These are phyloP conservation scores for Talaromyces trachyspermus DNA, from an alignment of 495 filamentous ascomycete species.

Conservation along the genomic window DNA sequence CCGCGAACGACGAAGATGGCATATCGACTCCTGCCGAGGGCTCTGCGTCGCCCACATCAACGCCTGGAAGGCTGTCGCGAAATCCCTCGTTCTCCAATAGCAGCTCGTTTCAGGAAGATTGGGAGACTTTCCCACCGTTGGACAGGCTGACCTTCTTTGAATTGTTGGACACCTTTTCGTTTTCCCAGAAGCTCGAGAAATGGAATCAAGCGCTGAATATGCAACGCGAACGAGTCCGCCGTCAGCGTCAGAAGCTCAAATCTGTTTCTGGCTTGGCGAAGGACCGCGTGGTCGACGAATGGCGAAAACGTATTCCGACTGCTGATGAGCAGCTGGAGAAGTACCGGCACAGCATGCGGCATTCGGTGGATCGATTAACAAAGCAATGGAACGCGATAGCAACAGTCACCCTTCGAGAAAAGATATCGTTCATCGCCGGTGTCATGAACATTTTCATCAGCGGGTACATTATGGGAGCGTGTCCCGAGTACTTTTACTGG, in stretches of 20 bases:
- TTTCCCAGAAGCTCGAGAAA: constrained; percentile 82
- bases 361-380: constrained; percentile 78
- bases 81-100: constrained; percentile 68
- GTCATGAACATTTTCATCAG: constrained; percentile 96
- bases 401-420: constrained; percentile 82
- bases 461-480: constrained; percentile 84
- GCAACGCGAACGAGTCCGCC: constrained; percentile 79
- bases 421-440: constrained; percentile 90
- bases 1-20: constrained; percentile 24
- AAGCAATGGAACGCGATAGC: constrained; percentile 83
- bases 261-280: constrained; percentile 46
- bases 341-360: constrained; percentile 79
- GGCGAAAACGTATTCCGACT: constrained; percentile 71
- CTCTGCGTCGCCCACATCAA: constrained; percentile 27
- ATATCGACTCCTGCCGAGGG: constrained; percentile 11
- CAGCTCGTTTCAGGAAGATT: constrained; percentile 79
- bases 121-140: constrained; percentile 80
- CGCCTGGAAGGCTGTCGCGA: constrained; percentile 50
- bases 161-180: constrained; percentile 84
- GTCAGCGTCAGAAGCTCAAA: constrained; percentile 70
- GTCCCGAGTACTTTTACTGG: constrained; percentile 76
- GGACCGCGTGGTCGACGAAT: constrained; percentile 80
- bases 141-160: constrained; percentile 90
- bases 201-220: constrained; percentile 68
- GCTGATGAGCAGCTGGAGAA: constrained; percentile 89